Evolutionary conservation across 2,329 filamentous ascomycete species (phyloP).

Genomic region (Neonectria ditissima): DNA sequence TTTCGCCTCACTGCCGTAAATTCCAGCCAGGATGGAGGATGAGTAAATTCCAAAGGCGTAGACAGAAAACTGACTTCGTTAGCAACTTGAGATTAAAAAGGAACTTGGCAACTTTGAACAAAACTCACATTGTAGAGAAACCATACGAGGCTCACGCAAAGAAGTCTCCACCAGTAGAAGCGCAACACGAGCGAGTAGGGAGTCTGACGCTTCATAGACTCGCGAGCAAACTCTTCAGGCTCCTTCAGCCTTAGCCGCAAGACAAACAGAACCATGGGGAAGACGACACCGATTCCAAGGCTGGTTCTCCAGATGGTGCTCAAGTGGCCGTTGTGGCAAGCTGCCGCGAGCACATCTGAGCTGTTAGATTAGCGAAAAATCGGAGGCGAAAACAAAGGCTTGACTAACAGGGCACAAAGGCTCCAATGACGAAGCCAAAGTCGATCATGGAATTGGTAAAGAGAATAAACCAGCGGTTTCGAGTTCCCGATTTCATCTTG

Average conservation of each 20-base stretch:
- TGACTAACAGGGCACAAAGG: conserved; percentile 73
- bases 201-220: conserved; percentile 74
- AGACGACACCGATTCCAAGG: conserved; percentile 82
- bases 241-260: conserved; percentile 80
- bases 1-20: conserved; percentile 69
- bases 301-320: conserved; percentile 85
- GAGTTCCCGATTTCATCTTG: conserved; percentile 81
- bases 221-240: conserved; percentile 79
- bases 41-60: conserved; percentile 92
- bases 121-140: conserved; percentile 79
- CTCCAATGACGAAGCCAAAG: conserved; percentile 82
- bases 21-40: conserved; percentile 75
- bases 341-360: conserved; percentile 65
- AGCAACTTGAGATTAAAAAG: neutral
- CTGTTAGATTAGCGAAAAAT: neutral
- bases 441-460: conserved; percentile 93
- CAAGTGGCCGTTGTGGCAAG: conserved; percentile 69
- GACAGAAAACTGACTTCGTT: conserved; percentile 70
- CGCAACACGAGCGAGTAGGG: conserved; percentile 67
- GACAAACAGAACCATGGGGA: conserved; percentile 77
- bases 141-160: conserved; percentile 80
- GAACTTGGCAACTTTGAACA: neutral
- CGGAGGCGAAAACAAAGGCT: fast-evolving
- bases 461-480: conserved; percentile 92
- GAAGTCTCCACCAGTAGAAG: conserved; percentile 81